Evolutionary conservation across 768 basidiomycete species (phyloP), one percentile per base, ranked within the genome.

Genomic region (Rhizopogon salebrosus): DNA sequence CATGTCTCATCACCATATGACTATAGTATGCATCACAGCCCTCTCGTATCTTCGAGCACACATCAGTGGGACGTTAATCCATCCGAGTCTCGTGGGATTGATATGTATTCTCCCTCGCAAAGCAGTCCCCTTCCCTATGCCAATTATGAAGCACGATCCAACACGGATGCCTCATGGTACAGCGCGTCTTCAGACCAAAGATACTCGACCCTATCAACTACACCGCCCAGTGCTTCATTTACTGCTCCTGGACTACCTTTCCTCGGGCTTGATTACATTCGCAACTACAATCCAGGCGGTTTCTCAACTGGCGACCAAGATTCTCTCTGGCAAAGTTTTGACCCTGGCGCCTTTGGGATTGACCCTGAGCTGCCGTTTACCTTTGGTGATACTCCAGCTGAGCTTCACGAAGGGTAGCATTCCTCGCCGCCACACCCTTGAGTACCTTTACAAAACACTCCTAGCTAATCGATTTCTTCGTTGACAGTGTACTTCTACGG

Each of bases 301-400:
- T 69, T 66, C 56, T 58, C 70, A 16, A 51, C 57, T 35, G 50
- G 57, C 36, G 75, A 76, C 38, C 71, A 72, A 58, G 77, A 78
- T 45, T 64, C 65, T 26, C 62, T 79, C 45, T 80, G 79, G 72
- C 75, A 77, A 57, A 80, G 79, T 61, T 87, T 89, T 62, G 90
- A 91, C 64, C 76, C 81, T 54, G 78, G 82, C 49, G 82, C 83
- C 31, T 90, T 90, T 69, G 84, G 83, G 52, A 78, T 80, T 58
- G 87, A 90, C 64, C 87, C 87, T 52, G 89, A 91, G 63, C 72
- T 88, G 35, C 82, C 89, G 22, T 92, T 92, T 67, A 79, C 79
- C 22, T 68, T 78, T 35, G 70, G 70, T 23, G 76, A 76, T 13
- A 54, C 70, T 35, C 26, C 67, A 7, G 18, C 64, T 8, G 68